These are phyloP conservation scores for Quercus lobata DNA, from an alignment of 331 rosid species.

Conservation along the genomic window DNA sequence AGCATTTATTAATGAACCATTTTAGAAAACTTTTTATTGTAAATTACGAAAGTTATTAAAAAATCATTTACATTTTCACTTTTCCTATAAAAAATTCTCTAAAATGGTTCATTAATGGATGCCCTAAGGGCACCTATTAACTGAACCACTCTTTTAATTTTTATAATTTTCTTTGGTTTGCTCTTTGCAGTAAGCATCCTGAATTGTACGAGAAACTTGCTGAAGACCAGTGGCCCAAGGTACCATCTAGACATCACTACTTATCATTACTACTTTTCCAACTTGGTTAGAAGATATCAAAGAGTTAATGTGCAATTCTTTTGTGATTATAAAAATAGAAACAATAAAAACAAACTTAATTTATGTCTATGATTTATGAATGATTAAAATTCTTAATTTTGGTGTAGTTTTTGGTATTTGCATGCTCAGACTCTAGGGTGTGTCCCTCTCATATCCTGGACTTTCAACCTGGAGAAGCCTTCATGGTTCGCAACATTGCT, in stretches of 20 bases:
- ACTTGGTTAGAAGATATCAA: too few relatives aligned
- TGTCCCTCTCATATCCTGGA: conserved; percentile 42
- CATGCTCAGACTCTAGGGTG: conserved; percentile 82
- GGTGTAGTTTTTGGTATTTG: conserved; percentile 59
- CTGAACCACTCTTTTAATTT: neutral
- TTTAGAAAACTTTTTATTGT: too few relatives aligned
- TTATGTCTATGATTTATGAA: neutral
- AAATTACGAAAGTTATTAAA: too few relatives aligned
- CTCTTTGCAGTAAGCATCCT: conserved; percentile 23
- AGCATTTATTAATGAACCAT: too few relatives aligned
- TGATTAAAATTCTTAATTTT: neutral
- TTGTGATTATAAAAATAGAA: too few relatives aligned
- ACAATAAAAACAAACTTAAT: neutral
- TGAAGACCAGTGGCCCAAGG: conserved; percentile 33
- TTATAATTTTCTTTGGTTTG: neutral
- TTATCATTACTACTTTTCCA: too few relatives aligned
- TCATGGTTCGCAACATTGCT: conserved; percentile 61
- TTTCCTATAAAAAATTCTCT: too few relatives aligned
- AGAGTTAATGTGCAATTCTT: too few relatives aligned
- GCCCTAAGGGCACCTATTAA: too few relatives aligned
- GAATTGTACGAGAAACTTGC: conserved; percentile 11
- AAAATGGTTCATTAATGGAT: too few relatives aligned
- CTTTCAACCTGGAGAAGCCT: conserved; percentile 70
- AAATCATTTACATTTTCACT: too few relatives aligned
- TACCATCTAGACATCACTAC: neutral